Conservation (phyloP, 352 stramenopile genomes). For the Poterioochromonas sp. region DNA sequence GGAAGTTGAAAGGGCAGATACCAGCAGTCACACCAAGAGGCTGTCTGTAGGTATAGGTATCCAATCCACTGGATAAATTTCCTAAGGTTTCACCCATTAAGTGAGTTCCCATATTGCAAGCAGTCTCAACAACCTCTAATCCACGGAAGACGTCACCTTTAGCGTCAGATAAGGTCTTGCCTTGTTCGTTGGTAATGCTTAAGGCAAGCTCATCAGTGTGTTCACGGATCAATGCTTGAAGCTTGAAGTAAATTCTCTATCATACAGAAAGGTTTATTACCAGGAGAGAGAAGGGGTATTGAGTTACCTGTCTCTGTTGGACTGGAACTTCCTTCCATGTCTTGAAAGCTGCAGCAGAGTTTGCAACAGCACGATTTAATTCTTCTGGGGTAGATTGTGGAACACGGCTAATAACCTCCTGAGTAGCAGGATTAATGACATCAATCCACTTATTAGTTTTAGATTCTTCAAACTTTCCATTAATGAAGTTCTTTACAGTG, state of each 20-base stretch:
- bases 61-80: constrained; percentile 76
- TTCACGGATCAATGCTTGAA: constrained; percentile 85
- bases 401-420: constrained; percentile 69
- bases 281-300: neutral
- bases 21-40: constrained; percentile 80
- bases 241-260: constrained; percentile 83
- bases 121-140: constrained; percentile 72
- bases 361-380: constrained; percentile 66
- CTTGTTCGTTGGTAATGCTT: constrained; percentile 82
- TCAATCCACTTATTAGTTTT: constrained; percentile 80
- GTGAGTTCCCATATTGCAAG: constrained; percentile 50
- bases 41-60: constrained; percentile 91
- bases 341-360: constrained; percentile 66
- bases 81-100: constrained; percentile 90
- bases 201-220: constrained; percentile 83
- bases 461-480: constrained; percentile 79
- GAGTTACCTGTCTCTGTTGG: constrained; percentile 65
- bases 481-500: constrained; percentile 62
- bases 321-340: constrained; percentile 83
- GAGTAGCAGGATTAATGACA: constrained; percentile 77
- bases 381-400: constrained; percentile 70
- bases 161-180: constrained; percentile 83
- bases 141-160: constrained; percentile 92
- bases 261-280: neutral
- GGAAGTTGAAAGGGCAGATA: constrained; percentile 85